Base-by-base conservation (phyloP, 805 yeast genomes). In the Metschnikowia gelsemii region DNA sequence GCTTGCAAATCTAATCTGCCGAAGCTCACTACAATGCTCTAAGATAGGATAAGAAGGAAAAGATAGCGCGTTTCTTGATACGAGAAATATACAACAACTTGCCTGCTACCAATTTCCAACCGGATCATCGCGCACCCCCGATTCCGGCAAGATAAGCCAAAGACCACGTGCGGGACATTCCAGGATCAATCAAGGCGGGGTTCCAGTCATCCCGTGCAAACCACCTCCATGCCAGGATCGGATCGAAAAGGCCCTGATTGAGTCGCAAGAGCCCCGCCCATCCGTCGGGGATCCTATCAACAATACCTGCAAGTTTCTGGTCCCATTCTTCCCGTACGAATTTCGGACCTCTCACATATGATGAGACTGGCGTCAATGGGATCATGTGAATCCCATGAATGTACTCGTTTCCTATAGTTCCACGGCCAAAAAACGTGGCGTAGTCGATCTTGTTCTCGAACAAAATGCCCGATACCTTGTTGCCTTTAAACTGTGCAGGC, bases 111-210 rank as follows among this genome's bases (percentile, higher is more conserved):
- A 24, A 26, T 26, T n/a, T 26, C 3, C 13, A 26, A 26, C n/a
- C n/a, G n/a, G n/a, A 33, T 29, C 16, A 46, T 14, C 40, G 27
- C 5, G 55, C 51, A 12, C 41, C 56, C 5, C 68, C 70, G 37
- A 69, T 60, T 16, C 76, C 82, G 5, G 78, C 96, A 33, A 87
- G 72, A 50, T 77, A 86, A 0, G 95, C 80, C 48, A 89, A 68
- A 9, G 90, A 82, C 95, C 96, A 89, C 0, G 96, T 84, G 47
- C 81, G 67, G 20, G 91, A 81, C 73, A 88, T 91, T 2, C 97
- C 97, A 43, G 78, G 78, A 55, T 90, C 97, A 35, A 90, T 75
- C 49, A 73, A 75, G 3, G 60, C 54, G n/a, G 67, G 64, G 32
- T 68, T 57, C 73, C 87, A 89, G 41, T 64, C 66, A 5, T 67